A percentile compares a stretch with the other conserved stretches of the same genome.
Conservation (phyloP, 2,329 filamentous ascomycete genomes). For the Whalleya microplaca region DNA sequence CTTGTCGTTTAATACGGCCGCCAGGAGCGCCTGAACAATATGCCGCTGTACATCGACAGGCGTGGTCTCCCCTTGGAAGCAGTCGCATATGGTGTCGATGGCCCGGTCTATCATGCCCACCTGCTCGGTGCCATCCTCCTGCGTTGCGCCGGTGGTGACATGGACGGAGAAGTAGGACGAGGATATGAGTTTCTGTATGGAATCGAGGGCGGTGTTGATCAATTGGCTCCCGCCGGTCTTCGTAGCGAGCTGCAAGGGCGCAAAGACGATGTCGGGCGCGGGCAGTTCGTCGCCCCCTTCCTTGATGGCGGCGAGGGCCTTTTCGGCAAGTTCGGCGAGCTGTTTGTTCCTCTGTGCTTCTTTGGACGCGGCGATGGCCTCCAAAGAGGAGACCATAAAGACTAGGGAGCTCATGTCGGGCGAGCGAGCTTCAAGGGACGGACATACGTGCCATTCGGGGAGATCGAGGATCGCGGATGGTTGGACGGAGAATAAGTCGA, state of each 20-base stretch:
- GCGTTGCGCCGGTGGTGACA: constrained; percentile 48
- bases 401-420: constrained; percentile 88
- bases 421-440: constrained; percentile 38
- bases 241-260: constrained; percentile 86
- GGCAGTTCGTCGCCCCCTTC: constrained; percentile 79
- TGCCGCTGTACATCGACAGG: constrained; percentile 92
- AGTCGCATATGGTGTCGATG: constrained; percentile 99
- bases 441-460: constrained; percentile 32
- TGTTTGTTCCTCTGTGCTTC: constrained; percentile 88
- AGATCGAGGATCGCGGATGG: neutral
- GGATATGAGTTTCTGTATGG: constrained; percentile 97
- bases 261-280: constrained; percentile 90
- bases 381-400: constrained; percentile 91
- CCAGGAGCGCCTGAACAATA: constrained; percentile 95
- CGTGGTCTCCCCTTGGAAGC: constrained; percentile 95
- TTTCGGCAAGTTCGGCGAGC: constrained; percentile 78
- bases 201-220: constrained; percentile 89
- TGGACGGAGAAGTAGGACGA: constrained; percentile 95
- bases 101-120: constrained; percentile 92
- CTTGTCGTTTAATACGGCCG: constrained; percentile 96
- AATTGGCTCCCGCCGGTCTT: constrained; percentile 83
- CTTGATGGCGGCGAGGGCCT: constrained; percentile 84
- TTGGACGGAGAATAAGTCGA: no score
- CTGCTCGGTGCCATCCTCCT: constrained; percentile 49
- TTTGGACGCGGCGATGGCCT: constrained; percentile 88